Evolutionary conservation across 2,329 filamentous ascomycete species (phyloP).

Genomic region (Ceratocystis diversiconidia): DNA sequence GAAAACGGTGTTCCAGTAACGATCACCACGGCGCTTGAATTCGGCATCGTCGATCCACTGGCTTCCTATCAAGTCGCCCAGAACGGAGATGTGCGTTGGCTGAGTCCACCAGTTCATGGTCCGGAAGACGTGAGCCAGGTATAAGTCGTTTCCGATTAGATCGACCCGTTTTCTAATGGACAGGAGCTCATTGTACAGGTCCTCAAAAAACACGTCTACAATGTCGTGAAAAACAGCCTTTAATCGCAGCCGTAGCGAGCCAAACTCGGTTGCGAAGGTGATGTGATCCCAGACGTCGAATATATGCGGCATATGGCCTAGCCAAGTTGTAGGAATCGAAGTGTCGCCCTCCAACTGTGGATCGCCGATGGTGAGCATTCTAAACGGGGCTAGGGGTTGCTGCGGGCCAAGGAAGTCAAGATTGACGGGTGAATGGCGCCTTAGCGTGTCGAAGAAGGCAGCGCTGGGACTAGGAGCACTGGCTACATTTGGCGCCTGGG

Average conservation of each 20-base stretch:
- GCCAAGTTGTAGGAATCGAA: slow-evolving; percentile 51
- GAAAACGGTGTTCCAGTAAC: slow-evolving; percentile 76
- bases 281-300: slow-evolving; percentile 33
- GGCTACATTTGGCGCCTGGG: slow-evolving; percentile 22
- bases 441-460: slow-evolving; percentile 16
- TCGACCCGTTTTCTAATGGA: slow-evolving; percentile 69
- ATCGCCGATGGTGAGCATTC: slow-evolving; percentile 76
- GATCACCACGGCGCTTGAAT: slow-evolving; percentile 55
- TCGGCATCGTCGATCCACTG: slow-evolving; percentile 87
- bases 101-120: slow-evolving; percentile 68
- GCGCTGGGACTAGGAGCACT: slow-evolving; percentile 12
- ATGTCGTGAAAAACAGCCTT: slow-evolving; percentile 42
- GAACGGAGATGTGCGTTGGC: slow-evolving; percentile 75
- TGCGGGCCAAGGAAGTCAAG: slow-evolving; percentile 7
- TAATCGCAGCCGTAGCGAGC: slow-evolving; percentile 37
- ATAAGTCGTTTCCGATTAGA: slow-evolving; percentile 85
- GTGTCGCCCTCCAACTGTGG: slow-evolving; percentile 89
- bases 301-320: slow-evolving; percentile 41
- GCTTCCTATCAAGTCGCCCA: slow-evolving; percentile 84
- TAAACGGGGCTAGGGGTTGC: slow-evolving; percentile 51
- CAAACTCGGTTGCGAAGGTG: slow-evolving; percentile 33
- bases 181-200: slow-evolving; percentile 52
- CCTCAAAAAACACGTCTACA: slow-evolving; percentile 48
- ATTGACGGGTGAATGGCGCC: slow-evolving; percentile 14
- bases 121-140: slow-evolving; percentile 83